These are phyloP conservation scores for Amylocarpus encephaloides DNA, from an alignment of 2,329 filamentous ascomycete genomes.

Conservation along the genomic window DNA sequence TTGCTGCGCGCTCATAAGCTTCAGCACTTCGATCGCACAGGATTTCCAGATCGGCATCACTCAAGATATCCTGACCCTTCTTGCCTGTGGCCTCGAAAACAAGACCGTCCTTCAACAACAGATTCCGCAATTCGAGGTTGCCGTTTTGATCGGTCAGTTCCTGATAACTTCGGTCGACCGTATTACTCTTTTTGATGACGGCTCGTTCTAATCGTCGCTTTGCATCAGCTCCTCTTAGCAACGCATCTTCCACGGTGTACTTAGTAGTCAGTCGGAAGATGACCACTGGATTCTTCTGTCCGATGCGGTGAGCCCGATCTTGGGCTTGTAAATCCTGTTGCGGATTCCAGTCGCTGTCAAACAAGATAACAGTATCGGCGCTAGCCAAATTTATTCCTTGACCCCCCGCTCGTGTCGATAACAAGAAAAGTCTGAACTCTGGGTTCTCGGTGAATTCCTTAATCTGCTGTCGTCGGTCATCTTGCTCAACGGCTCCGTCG, in stretches of 20 bases:
- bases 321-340: conserved; percentile 96
- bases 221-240: conserved; percentile 81
- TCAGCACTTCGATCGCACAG: conserved; percentile 65
- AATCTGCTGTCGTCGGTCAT: conserved; percentile 64
- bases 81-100: conserved; percentile 54
- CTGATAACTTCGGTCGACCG: too few relatives aligned
- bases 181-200: conserved; percentile 74
- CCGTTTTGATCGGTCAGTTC: too few relatives aligned
- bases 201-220: conserved; percentile 91
- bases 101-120: conserved; percentile 67
- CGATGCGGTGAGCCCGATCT: conserved; percentile 90
- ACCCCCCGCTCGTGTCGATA: conserved; percentile 86
- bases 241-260: conserved; percentile 82
- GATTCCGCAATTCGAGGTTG: conserved; percentile 47
- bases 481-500: conserved; percentile 78
- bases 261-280: conserved; percentile 92
- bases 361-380: conserved; percentile 88
- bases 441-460: conserved; percentile 63
- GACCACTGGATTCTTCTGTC: conserved; percentile 84
- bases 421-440: conserved; percentile 68
- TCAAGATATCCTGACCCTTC: conserved; percentile 54
- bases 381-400: conserved; percentile 92
- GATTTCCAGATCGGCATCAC: conserved; percentile 67
- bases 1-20: conserved; percentile 66
- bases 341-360: conserved; percentile 89